Percentiles rank a stretch among this genome's conserved stretches.
phyloP scores from a whole-genome alignment of 306 rosid genomes.

The Corylus heterophylla region DNA sequence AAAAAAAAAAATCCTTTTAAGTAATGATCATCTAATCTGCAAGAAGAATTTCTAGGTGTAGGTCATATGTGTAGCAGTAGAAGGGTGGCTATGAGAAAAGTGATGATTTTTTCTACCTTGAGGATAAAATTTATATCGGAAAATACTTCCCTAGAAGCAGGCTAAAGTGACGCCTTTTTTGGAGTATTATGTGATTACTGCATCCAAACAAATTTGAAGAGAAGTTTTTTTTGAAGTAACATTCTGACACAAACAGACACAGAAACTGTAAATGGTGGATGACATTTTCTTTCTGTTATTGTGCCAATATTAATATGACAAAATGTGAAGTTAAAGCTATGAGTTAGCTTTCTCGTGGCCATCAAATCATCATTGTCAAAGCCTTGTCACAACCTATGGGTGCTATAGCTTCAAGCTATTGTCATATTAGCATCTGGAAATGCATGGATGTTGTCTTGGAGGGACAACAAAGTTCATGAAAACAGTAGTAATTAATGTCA shows the following conservation, averaged over 20 bases:
- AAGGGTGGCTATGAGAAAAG: not conserved
- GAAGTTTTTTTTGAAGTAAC: not conserved
- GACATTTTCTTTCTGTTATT: not conserved
- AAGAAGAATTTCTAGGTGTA: not conserved
- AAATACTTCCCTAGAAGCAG: not conserved
- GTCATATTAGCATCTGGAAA: not conserved
- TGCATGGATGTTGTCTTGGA: not conserved
- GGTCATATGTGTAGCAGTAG: not conserved
- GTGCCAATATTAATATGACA: not conserved
- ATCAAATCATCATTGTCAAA: not conserved
- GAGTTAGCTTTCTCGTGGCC: not conserved
- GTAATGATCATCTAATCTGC: conserved; percentile 8
- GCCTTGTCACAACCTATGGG: too few species aligned
- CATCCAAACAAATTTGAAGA: not conserved
- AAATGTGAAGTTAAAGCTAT: not conserved
- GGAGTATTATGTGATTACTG: not conserved
- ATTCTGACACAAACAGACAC: not conserved
- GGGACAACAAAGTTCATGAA: not conserved
- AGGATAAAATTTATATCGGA: not conserved
- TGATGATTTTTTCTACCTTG: not conserved
- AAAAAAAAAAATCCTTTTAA: not conserved
- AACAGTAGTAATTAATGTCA: not conserved
- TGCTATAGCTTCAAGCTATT: not conserved
- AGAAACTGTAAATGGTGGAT: not conserved
- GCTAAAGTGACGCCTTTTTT: not conserved